Base-by-base conservation (phyloP, 257 asterid species). In the Ilex aquifolium region DNA sequence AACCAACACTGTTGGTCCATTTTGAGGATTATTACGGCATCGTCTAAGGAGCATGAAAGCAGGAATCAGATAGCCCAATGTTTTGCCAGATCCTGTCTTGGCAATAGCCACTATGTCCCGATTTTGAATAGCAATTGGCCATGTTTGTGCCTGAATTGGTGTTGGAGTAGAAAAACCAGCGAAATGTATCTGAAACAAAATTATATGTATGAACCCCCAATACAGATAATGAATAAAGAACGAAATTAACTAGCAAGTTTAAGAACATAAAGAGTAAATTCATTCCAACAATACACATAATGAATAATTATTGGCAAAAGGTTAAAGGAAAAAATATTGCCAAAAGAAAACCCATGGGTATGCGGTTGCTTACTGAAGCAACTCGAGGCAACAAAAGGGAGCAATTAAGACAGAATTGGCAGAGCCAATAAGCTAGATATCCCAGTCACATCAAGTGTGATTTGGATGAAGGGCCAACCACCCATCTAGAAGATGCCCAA, bases 321-420 rank as follows among this genome's bases (percentile, higher is more conserved):
- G 50, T 32, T 21, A 76, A 62, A 44, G 53, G n/a, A 36, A 71
- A 31, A 61, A 59, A 12, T 42, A 79, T 71, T 79, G 86, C 79
- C 74, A 70, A 85, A 82, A 76, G 69, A 76, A 81, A 80, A 7
- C 69, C 71, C 65, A 69, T 77, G 76, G 90, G 94, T 74, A 67
- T 75, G 79, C 57, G 71, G 97, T 85, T 93, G 97, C 97, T 93
- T 93, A 90, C 95, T 79, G 97, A 92, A 90, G 97, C 99, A 92
- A 92, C 96, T 83, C 60, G 83, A 77, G 80, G 91, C 85, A 85
- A 81, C 82, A 92, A 85, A 89, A 82, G 72, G 90, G 86, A 79
- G 95, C 90, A 79, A 89, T 76, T 75, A 80, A 88, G 89, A 88
- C 80, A 81, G 91, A 79, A 65, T 86, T 79, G 78, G 79, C 85